Conservation (phyloP, 73 alveolate species). For the Paramecium tetraurelia region DNA sequence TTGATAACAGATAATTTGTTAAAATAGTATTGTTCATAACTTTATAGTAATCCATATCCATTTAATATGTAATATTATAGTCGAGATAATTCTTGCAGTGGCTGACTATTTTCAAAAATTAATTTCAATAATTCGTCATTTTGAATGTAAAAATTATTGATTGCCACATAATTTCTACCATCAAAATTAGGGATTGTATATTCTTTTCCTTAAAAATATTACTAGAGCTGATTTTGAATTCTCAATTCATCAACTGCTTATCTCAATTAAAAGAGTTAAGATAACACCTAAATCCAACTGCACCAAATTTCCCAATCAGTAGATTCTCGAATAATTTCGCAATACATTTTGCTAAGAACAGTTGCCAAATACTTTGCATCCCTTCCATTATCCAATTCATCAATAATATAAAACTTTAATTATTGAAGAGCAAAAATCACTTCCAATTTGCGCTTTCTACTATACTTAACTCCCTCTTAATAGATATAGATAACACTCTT, state of each 20-base stretch:
- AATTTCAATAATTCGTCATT: neutral
- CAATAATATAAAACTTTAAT: neutral
- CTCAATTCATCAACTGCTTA: neutral
- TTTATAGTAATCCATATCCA: neutral
- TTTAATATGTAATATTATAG: neutral
- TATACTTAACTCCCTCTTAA: neutral
- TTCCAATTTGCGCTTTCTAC: neutral
- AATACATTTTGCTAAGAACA: neutral
- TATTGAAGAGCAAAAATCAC: neutral
- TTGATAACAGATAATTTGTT: neutral
- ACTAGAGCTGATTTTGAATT: neutral
- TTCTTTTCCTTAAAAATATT: neutral
- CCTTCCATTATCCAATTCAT: neutral
- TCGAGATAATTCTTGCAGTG: neutral
- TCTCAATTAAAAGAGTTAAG: neutral
- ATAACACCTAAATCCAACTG: neutral
- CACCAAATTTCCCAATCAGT: constrained; percentile 24
- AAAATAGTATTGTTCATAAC: neutral
- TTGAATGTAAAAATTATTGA: neutral
- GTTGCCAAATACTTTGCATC: neutral
- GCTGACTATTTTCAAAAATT: neutral
- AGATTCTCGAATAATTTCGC: neutral
- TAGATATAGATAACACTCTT: neutral
- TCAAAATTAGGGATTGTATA: neutral
- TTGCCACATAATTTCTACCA: neutral